A percentile compares a stretch with the other conserved stretches of the same genome.
phyloP scores from a whole-genome alignment of 495 filamentous ascomycete genomes.

The Daldinia bambusicola region DNA sequence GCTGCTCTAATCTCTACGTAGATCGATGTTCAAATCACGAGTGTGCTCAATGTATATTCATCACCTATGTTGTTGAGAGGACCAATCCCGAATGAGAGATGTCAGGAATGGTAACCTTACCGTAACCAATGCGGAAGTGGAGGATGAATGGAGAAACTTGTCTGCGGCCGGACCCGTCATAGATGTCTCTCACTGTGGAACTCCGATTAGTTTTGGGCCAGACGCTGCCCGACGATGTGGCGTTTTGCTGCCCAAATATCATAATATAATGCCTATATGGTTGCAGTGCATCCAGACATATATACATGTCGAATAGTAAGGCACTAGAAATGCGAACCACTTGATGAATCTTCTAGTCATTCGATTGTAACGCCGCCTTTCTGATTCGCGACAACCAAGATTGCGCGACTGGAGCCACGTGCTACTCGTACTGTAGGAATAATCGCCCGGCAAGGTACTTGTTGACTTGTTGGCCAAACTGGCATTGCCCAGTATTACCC shows the following conservation, averaged over 20 bases:
- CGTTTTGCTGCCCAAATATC: constrained; percentile 44
- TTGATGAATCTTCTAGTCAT: constrained; percentile 31
- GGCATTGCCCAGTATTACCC: constrained; percentile 31
- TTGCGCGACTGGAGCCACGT: constrained; percentile 48
- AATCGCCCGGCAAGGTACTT: constrained; percentile 20
- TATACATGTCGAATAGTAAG: constrained; percentile 32
- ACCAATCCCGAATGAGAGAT: constrained; percentile 34
- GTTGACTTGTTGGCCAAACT: constrained; percentile 40
- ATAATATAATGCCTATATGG: constrained; percentile 31
- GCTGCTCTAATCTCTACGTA: constrained; percentile 21
- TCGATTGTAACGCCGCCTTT: constrained; percentile 30
- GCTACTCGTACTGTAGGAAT: constrained; percentile 43
- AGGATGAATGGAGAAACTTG: constrained; percentile 33
- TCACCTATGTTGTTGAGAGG: constrained; percentile 16
- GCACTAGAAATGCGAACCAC: constrained; percentile 32
- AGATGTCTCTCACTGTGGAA: constrained; percentile 36
- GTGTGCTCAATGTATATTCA: constrained; percentile 24
- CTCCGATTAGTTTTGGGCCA: constrained; percentile 29
- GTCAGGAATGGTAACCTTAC: constrained; percentile 36
- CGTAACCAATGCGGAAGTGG: constrained; percentile 30
- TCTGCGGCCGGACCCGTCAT: constrained; percentile 39
- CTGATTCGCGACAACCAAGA: constrained; percentile 30
- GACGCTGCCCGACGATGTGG: constrained; percentile 40
- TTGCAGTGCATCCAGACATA: constrained; percentile 32
- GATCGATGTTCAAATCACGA: constrained; percentile 29